phyloP scores from a whole-genome alignment of 108 stramenopile genomes.

The Fragilaria crotonensis region DNA sequence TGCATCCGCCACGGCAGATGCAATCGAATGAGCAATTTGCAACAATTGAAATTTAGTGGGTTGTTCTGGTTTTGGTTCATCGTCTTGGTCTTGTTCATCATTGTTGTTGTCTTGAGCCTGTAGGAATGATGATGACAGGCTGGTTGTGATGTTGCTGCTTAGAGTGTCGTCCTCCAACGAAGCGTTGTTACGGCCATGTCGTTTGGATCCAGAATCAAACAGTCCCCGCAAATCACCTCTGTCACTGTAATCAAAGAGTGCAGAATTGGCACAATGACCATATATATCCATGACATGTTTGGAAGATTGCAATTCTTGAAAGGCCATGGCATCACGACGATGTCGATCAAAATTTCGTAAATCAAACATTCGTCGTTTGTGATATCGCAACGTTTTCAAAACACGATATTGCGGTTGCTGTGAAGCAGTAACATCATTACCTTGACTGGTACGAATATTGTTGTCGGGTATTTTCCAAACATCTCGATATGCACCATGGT shows the following conservation, averaged over 20 bases:
- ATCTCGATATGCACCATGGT: conserved; percentile 33
- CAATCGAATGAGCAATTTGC: conserved; percentile 57
- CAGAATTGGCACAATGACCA: conserved; percentile 57
- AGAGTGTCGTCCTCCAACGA: too few relatives aligned
- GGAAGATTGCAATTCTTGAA: conserved; percentile 32
- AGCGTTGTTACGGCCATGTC: neutral
- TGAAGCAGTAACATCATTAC: conserved; percentile 27
- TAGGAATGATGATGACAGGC: too few relatives aligned
- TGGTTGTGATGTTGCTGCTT: too few relatives aligned
- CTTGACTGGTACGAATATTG: conserved; percentile 13
- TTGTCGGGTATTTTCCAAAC: conserved; percentile 18
- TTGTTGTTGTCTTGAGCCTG: too few relatives aligned
- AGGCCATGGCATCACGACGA: conserved; percentile 63
- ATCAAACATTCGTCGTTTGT: conserved; percentile 42
- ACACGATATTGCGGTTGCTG: too few relatives aligned
- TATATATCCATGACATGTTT: conserved; percentile 61
- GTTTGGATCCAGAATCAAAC: conserved; percentile 19
- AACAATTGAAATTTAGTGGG: conserved; percentile 23
- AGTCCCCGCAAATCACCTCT: conserved; percentile 42
- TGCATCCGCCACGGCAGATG: conserved; percentile 44
- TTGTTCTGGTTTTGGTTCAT: too few relatives aligned
- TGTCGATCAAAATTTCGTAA: conserved; percentile 66
- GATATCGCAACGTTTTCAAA: conserved; percentile 49
- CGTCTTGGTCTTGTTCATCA: too few relatives aligned
- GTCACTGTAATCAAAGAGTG: conserved; percentile 57